These are phyloP conservation scores for Suaeda aralocaspica DNA, from an alignment of 148 eudicot species.

Conservation along the genomic window DNA sequence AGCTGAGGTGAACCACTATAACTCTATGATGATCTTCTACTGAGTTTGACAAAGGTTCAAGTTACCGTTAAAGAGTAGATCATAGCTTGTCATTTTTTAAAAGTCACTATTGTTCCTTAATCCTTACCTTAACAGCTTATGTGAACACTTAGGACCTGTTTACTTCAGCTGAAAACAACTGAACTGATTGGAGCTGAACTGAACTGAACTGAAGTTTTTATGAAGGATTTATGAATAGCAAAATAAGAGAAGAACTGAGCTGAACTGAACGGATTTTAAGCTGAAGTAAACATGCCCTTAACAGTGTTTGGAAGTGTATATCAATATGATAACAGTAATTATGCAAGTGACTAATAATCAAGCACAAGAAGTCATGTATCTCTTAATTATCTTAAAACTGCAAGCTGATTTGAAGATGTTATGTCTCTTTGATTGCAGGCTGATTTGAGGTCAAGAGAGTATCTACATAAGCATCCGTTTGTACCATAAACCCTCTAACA, in stretches of 20 bases:
- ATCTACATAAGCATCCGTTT: conserved; percentile 43
- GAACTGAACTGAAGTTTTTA: no score
- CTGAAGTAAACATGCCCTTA: no score
- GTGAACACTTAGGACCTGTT: no score
- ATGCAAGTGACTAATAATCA: background rate
- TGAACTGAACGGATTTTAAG: no score
- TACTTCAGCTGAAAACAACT: no score
- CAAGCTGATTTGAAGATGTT: no score
- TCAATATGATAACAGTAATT: background rate
- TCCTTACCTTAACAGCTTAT: background rate
- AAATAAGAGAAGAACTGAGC: no score
- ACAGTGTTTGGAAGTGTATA: background rate
- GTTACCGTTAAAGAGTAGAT: background rate
- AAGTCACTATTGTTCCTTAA: background rate
- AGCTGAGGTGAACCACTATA: background rate
- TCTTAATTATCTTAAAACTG: background rate
- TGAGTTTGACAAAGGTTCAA: background rate
- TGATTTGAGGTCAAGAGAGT: conserved; percentile 68
- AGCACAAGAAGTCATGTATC: conserved; percentile 3
- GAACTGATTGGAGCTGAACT: no score
- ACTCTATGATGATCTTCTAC: no score
- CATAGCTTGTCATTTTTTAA: no score
- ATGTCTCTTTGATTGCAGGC: no score
- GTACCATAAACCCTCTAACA: conserved; percentile 6
- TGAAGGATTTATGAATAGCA: no score